Conservation (phyloP, 352 stramenopile genomes). For the Globisporangium yorkense region DNA sequence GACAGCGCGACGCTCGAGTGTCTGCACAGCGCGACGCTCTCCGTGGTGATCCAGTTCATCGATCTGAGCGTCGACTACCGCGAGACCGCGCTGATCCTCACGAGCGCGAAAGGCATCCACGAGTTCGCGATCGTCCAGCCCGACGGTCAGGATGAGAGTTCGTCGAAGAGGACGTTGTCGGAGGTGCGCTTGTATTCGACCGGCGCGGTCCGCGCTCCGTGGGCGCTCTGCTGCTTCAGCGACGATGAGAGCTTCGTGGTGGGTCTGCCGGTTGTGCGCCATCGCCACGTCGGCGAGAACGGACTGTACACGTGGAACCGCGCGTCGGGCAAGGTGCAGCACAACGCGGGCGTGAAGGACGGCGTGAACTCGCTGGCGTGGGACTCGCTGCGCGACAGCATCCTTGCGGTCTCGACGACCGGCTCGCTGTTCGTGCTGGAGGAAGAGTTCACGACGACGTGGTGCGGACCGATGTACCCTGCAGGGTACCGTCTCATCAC, state of each 20-base stretch:
- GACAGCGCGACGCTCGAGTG: conserved; percentile 41
- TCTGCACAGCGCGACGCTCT: conserved; percentile 38
- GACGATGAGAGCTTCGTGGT: conserved; percentile 62
- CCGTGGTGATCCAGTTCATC: conserved; percentile 60
- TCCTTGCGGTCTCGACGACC: conserved; percentile 60
- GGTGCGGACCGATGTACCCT: conserved; percentile 82
- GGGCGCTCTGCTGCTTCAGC: conserved; percentile 67
- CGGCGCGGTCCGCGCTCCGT: conserved; percentile 64
- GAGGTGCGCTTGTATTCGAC: conserved; percentile 57
- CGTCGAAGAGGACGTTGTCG: conserved; percentile 16
- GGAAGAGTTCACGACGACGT: conserved; percentile 67
- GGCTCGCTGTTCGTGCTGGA: conserved; percentile 68
- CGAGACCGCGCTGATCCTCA: conserved; percentile 49
- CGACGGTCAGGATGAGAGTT: background rate
- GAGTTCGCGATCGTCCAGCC: conserved; percentile 29
- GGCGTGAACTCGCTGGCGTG: conserved; percentile 56
- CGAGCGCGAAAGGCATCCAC: conserved; percentile 74
- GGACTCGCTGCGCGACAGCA: conserved; percentile 43
- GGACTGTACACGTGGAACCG: conserved; percentile 78
- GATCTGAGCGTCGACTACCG: conserved; percentile 50
- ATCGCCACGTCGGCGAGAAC: conserved; percentile 75
- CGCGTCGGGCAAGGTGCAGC: conserved; percentile 39
- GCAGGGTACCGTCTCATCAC: conserved; percentile 71
- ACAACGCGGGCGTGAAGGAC: conserved; percentile 74
- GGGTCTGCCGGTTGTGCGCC: conserved; percentile 67